Evolutionary conservation across 78 protist genomes (phyloP).

Genomic region (Planoprotostelium fungivorum): DNA sequence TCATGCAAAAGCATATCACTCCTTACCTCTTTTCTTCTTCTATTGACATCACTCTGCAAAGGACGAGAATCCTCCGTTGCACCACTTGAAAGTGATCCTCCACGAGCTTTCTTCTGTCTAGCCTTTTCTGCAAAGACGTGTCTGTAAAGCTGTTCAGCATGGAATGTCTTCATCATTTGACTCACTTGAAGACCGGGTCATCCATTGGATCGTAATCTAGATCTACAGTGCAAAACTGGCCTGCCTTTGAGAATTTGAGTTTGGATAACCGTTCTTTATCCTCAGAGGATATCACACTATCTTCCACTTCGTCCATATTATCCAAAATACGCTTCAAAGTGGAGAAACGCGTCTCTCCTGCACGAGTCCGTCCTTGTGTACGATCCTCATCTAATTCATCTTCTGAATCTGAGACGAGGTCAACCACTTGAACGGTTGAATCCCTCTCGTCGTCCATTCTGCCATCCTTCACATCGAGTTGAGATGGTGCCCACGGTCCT

Average conservation of each 20-base stretch:
- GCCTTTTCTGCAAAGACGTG: background rate
- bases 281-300: background rate
- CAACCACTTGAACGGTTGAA: background rate
- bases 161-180: background rate
- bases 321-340: background rate
- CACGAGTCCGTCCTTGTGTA: background rate
- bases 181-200: background rate
- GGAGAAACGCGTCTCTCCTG: background rate
- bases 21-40: background rate
- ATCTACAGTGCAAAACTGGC: background rate
- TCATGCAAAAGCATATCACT: too few relatives aligned
- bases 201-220: background rate
- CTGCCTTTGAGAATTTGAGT: background rate
- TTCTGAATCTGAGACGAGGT: background rate
- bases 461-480: background rate
- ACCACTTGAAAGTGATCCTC: background rate
- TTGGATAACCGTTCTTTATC: background rate
- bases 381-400: background rate
- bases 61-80: background rate
- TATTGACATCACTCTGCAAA: background rate
- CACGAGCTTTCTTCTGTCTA: background rate
- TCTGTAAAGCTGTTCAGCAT: background rate
- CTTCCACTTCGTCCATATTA: background rate
- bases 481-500: slow-evolving; percentile 3
- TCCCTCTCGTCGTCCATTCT: background rate